Evolutionary conservation across 345 rosid genomes (phyloP).

Genomic region (Aquilaria sinensis): DNA sequence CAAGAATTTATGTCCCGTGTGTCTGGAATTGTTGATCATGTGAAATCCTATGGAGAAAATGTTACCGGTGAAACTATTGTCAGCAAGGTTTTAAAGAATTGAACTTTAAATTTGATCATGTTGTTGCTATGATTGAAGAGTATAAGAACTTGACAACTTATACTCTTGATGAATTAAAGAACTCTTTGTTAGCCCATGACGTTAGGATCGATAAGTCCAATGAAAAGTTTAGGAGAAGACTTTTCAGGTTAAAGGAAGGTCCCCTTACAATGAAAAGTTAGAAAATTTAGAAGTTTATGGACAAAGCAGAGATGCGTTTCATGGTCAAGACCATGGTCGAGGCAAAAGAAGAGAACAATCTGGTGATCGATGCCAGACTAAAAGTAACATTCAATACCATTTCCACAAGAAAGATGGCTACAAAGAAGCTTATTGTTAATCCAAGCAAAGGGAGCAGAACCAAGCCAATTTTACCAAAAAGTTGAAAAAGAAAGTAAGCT

Average conservation of each 20-base stretch:
- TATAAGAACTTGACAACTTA: not conserved
- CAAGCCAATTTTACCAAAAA: not conserved
- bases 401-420: not conserved
- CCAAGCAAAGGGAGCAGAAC: not conserved
- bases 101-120: conserved; percentile 6
- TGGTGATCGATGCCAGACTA: too few species aligned
- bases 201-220: not conserved
- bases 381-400: not conserved
- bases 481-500: not conserved
- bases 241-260: not conserved
- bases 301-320: not conserved
- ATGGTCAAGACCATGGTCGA: too few species aligned
- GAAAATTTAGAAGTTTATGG: not conserved
- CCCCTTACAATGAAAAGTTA: not conserved
- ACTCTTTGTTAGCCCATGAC: conserved; percentile 9
- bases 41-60: not conserved
- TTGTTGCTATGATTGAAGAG: conserved; percentile 4
- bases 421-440: not conserved
- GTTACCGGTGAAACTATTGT: conserved; percentile 1
- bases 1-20: not conserved
- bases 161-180: conserved; percentile 1
- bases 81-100: conserved; percentile 3
- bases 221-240: conserved; percentile 1
- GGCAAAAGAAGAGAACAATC: too few species aligned
- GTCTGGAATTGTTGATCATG: not conserved